Base-by-base conservation (phyloP, 1,139 yeast genomes). In the Geotrichum restrictum region DNA sequence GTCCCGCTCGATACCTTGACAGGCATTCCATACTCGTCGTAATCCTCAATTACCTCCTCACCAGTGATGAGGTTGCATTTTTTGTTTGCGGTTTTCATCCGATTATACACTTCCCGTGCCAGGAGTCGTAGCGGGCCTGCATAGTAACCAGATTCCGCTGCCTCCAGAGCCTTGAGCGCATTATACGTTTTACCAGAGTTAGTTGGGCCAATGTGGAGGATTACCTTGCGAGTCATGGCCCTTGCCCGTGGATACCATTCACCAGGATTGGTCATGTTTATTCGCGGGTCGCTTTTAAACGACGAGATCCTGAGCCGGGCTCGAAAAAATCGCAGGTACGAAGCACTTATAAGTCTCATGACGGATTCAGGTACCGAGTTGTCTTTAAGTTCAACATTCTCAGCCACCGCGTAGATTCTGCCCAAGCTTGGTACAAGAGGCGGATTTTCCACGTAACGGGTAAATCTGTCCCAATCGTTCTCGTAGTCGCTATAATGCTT, bases 191-290 rank as follows among this genome's bases (percentile, higher is more conserved):
- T 93, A n/a, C 99, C 99, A 60, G 94, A 83, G 66, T 93, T 93
- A 0, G 99, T 93, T 0, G 99, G 98, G 0, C 99, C 99, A 18
- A 93, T 88, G 67, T 93, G 99, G 81, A 94, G 79, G 19, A 84
- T 77, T 44, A 93, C 77, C 54, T 85, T 84, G 40, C 99, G 74
- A 58, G 81, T 83, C 74, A 89, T 75, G 58, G 83, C 80, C 43
- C 98, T 74, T 0, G 98, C 95, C 48, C 77, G 81, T 0, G 98
- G 96, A 62, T 77, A 93, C 94, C 96, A 87, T 65, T 84, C 88
- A 1, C 85, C 83, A 0, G 96, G 96, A 27, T 59, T 58, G 6
- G 60, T 56, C 52, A 62, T 39, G 45, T 59, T 59, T 13, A 59
- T 38, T 10, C 22, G 24, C 8, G 48, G 49, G 22, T 31, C 33